Conservation (phyloP, 768 basidiomycete genomes). For the Lentinula lateritia region DNA sequence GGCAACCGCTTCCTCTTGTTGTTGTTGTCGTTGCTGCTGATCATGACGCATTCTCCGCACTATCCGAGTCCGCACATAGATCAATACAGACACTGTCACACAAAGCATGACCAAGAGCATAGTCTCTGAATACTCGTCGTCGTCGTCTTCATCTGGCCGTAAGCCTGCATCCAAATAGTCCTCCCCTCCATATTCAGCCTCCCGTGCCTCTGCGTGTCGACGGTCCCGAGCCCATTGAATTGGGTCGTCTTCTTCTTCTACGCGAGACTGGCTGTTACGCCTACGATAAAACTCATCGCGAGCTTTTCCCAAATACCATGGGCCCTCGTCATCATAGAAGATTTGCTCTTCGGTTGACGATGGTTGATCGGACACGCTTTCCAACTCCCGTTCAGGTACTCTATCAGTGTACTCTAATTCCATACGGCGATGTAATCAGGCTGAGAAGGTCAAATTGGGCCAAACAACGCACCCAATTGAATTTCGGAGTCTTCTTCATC, state of each 20-base stretch:
- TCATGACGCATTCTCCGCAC: constrained; percentile 68
- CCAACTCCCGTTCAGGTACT: constrained; percentile 28
- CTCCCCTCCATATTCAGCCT: constrained; percentile 73
- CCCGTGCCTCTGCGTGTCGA: constrained; percentile 66
- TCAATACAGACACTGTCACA: constrained; percentile 62
- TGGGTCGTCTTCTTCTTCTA: constrained; percentile 51
- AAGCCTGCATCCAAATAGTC: constrained; percentile 74
- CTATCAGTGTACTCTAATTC: constrained; percentile 17
- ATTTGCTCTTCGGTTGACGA: constrained; percentile 28
- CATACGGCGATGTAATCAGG: background rate
- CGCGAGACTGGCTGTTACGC: constrained; percentile 31
- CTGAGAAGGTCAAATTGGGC: constrained; percentile 24
- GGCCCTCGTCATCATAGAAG: constrained; percentile 45
- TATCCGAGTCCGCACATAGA: constrained; percentile 77
- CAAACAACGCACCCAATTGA: background rate
- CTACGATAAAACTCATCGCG: constrained; percentile 70
- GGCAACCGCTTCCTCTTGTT: constrained; percentile 21
- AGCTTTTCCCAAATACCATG: constrained; percentile 83
- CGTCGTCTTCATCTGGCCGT: constrained; percentile 45
- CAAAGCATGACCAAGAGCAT: constrained; percentile 73
- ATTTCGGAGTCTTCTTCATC: constrained; percentile 39
- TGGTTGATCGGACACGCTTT: constrained; percentile 22
- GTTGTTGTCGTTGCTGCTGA: constrained; percentile 40
- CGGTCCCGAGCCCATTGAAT: constrained; percentile 82
- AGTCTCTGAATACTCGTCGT: constrained; percentile 75